Evolutionary conservation across 331 rosid species (phyloP), one percentile per base, ranked within the genome.

Genomic region (Malus hybrid): DNA sequence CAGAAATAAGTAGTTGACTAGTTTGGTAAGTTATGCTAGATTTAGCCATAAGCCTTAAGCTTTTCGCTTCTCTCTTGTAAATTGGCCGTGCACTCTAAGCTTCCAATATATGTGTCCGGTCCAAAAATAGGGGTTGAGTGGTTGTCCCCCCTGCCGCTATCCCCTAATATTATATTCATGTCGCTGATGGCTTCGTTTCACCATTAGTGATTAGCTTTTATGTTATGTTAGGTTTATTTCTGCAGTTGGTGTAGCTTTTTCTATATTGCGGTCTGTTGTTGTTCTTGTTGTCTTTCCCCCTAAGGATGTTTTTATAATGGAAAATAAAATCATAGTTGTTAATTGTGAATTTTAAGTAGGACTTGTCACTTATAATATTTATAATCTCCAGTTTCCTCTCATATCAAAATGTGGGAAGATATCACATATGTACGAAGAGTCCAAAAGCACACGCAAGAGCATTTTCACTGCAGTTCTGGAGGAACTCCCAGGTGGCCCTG

Each of bases 401-500:
- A 75, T 91, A 71, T 85, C 95, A 33, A 93, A 85, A 84, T 90
- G 93, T 78, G 95, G 98, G 63, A 93, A 88, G 87, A 82, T 91
- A 68, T 90, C 86, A 31, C 72, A 36, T 33, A 76, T 79, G 46
- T 71, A 80, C 60, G 97, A 93, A 77, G 91, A 85, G 77, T 88
- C 86, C 29, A 81, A 69, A 76, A 73, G 80, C 55, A 77, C 80
- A 16, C 24, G 55, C 19, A 70, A 79, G 80, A 86, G 82, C 85
- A 79, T 74, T 56, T 78, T 84, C 73, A 80, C 65, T 22, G 66
- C 88, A 61, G 85, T 69, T 78, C 89, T 93, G 67, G 93, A 87
- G 78, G 90, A 85, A 54, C 90, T 91, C 80, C 98, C 98, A 2
- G 96, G 98, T 70, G 96, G 96, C 71, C 81, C 96, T 39, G 95